Conservation (phyloP, 2,329 filamentous ascomycete species). For the Corniculantispora saksenae region DNA sequence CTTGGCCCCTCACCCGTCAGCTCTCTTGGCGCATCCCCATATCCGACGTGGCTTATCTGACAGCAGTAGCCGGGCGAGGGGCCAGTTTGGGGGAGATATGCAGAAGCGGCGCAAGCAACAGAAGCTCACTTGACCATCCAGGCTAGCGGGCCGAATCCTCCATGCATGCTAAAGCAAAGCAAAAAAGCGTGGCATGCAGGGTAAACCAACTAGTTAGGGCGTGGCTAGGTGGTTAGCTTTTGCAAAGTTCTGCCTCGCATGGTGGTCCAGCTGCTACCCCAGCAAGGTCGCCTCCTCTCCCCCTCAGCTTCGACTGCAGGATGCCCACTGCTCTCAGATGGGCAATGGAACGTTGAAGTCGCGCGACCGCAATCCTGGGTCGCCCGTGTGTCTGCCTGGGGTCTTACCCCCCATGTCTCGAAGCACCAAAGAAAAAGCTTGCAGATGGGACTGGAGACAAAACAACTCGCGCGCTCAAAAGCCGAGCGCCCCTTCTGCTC, state of each 20-base stretch:
- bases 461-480: background rate
- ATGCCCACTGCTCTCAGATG: too few species aligned
- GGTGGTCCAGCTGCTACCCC: background rate
- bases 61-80: background rate
- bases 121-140: background rate
- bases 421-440: background rate
- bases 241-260: background rate
- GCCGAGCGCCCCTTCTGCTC: background rate
- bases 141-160: too few species aligned
- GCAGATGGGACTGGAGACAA: background rate
- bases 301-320: background rate
- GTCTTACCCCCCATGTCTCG: background rate
- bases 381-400: too few species aligned
- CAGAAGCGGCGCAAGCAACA: background rate
- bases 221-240: background rate
- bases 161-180: too few species aligned
- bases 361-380: too few species aligned
- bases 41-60: constrained; percentile 1
- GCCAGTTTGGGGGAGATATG: too few species aligned
- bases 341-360: too few species aligned
- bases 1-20: background rate
- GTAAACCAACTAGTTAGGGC: background rate
- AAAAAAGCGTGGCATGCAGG: background rate
- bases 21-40: too few species aligned
- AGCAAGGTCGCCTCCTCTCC: background rate